Base-by-base conservation (phyloP, 768 basidiomycete species). In the Auricularia cornea region DNA sequence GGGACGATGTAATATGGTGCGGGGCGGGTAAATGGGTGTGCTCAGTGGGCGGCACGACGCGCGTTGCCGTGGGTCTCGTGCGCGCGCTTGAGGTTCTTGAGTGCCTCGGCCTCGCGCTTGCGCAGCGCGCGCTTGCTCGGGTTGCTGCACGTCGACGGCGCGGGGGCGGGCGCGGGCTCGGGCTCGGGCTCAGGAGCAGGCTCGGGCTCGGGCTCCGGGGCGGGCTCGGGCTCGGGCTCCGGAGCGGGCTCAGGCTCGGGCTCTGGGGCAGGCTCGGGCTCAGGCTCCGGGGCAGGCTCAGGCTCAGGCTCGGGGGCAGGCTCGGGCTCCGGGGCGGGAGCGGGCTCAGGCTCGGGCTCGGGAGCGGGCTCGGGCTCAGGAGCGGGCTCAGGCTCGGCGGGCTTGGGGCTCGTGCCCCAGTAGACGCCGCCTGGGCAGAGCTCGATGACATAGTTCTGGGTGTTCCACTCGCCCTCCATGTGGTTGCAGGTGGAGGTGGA, bases 121-220 rank as follows among this genome's bases (percentile, higher is more conserved):
- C 72, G 65, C 8, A 72, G 64, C 0, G 69, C 67, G 11, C 66
- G 62, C 35, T 71, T 65, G 1, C 71, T 69, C 1, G 72, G 71
- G 29, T 68, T 70, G 26, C 26, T 28, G 54, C 54, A 57, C 30
- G 26, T 11, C 10, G 26, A n/a, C 28, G 54, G 54, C 26, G 54
- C 26, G 18, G 54, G 54, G 4, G n/a, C 26, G 2, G 54, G 54
- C 35, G 35, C 35, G 14, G 35, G 35, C 35, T 35, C 35, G 10
- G 35, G 35, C 10, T 8, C 35, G 2, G 35, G 35, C 35, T 38
- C 35, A 14, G 35, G 35, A 8, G 35, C 35, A 38, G 35, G 35
- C 35, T 38, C 35, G 1, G 35, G 35, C 1, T 8, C 35, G 3
- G 35, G 35, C 35, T 38, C 35, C 1, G 35, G 35, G 0, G 35